A percentile compares a stretch with the other conserved stretches of the same genome.
phyloP scores from a whole-genome alignment of 2,329 filamentous ascomycete species.

The Microdochium paspali region DNA sequence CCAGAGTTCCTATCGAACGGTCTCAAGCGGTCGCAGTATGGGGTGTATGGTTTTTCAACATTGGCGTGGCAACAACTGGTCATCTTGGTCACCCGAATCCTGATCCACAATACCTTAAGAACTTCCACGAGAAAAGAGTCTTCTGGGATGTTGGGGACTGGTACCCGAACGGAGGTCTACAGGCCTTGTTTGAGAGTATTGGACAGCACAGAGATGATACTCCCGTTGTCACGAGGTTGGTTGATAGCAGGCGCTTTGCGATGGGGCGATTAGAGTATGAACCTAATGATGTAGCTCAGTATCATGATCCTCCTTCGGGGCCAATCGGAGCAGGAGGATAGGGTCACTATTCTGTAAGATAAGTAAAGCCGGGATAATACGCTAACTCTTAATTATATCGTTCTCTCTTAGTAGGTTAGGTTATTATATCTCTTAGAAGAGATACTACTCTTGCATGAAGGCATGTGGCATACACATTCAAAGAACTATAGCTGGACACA shows the following conservation, averaged over 20 bases:
- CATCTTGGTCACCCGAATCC: not conserved
- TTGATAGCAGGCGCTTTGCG: not conserved
- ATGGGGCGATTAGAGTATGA: not conserved
- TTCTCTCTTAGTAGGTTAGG: too few relatives aligned
- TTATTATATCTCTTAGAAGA: too few relatives aligned
- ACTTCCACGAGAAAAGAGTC: not conserved
- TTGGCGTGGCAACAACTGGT: not conserved
- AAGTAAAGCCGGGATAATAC: too few relatives aligned
- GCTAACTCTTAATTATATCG: too few relatives aligned
- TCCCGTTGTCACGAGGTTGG: not conserved
- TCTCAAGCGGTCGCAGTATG: not conserved
- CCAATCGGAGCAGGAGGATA: too few relatives aligned
- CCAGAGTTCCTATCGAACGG: not conserved
- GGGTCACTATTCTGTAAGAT: too few relatives aligned
- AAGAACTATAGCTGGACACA: too few relatives aligned
- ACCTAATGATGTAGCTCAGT: not conserved
- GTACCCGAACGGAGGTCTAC: not conserved
- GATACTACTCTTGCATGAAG: too few relatives aligned
- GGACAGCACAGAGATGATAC: not conserved
- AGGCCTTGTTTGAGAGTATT: not conserved
- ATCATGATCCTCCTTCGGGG: too few relatives aligned
- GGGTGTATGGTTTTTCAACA: not conserved
- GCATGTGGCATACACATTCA: too few relatives aligned
- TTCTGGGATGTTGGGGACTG: not conserved
- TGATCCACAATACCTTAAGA: not conserved